Evolutionary conservation across 768 basidiomycete genomes (phyloP).

Genomic region (Pleurotus pulmonarius): DNA sequence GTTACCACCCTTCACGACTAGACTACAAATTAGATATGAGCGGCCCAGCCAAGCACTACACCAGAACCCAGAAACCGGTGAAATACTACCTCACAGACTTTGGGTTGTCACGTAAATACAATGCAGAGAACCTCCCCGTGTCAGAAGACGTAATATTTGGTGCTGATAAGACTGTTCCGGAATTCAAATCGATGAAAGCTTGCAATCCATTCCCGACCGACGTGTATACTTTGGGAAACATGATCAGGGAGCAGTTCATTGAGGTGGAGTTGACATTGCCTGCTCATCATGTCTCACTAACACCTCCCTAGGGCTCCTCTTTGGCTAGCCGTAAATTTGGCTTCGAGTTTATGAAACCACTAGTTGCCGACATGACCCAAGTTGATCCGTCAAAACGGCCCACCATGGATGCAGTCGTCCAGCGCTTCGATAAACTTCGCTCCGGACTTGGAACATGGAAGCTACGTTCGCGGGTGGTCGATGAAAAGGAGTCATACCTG

Average conservation of each 20-base stretch:
- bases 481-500: neutral
- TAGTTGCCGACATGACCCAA: slow-evolving; percentile 32
- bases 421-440: slow-evolving; percentile 23
- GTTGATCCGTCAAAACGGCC: slow-evolving; percentile 29
- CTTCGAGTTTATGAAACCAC: slow-evolving; percentile 24
- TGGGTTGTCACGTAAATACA: slow-evolving; percentile 23
- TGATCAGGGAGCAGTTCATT: slow-evolving; percentile 11
- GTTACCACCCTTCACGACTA: slow-evolving; percentile 16
- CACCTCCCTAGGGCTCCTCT: slow-evolving; percentile 8
- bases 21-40: slow-evolving; percentile 14
- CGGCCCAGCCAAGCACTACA: slow-evolving; percentile 3
- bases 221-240: slow-evolving; percentile 29
- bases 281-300: neutral
- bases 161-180: slow-evolving; percentile 35
- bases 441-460: slow-evolving; percentile 14
- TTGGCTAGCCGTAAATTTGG: too few species aligned
- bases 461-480: slow-evolving; percentile 23
- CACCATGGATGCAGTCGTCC: slow-evolving; percentile 31
- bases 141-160: slow-evolving; percentile 28
- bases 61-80: slow-evolving; percentile 17
- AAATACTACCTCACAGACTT: slow-evolving; percentile 30
- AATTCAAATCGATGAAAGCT: slow-evolving; percentile 19
- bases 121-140: slow-evolving; percentile 19
- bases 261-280: too few species aligned
- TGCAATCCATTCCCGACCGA: slow-evolving; percentile 29